Base-by-base conservation (phyloP, 768 basidiomycete species). In the Russula olivacea region DNA sequence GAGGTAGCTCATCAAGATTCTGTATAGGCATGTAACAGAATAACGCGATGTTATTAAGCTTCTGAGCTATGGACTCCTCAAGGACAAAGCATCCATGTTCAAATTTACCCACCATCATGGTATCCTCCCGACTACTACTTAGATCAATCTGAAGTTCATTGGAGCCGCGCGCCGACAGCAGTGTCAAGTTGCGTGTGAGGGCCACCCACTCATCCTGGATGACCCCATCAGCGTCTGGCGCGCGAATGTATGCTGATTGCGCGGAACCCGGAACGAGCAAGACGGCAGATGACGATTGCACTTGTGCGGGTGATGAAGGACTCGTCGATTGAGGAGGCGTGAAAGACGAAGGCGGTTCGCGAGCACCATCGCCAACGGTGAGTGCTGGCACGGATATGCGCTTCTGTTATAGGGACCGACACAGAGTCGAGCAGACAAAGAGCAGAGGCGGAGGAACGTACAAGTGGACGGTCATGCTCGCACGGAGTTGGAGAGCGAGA, bases 181-280 rank as follows among this genome's bases (percentile, higher is more conserved):
- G 86, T n/a, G 80, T 79, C 64, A 91, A 78, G 52, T 80, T 85
- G 58, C 82, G 79, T 4, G 89, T 81, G 69, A 85, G 87, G 61
- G 78, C 77, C 12, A 91, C 88, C 89, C 88, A 91, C 69, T 89
- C 89, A 9, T 63, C 62, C 45, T 63, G 62, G 21, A 63, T 19
- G 15, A 28, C 55, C 41, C 19, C 57, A 51, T 52, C 68, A 45
- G 19, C 50, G 32, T 40, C 40, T 19, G 36, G 19, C 75, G 72
- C 47, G 11, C 43, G 41, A 5, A 36, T 51, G 17, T 41, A 62
- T 15, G 41, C 23, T 19, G 49, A 25, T 28, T 50, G 40, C 8
- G 19, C 21, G 40, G 55, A 32, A 15, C 50, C 28, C 25, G 56
- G 62, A 34, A 59, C 34, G 36, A 54, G n/a, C 4, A 59, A 23